These are phyloP conservation scores for Aechmea fasciata DNA, from an alignment of 176 grass and related monocot genomes.

Conservation along the genomic window DNA sequence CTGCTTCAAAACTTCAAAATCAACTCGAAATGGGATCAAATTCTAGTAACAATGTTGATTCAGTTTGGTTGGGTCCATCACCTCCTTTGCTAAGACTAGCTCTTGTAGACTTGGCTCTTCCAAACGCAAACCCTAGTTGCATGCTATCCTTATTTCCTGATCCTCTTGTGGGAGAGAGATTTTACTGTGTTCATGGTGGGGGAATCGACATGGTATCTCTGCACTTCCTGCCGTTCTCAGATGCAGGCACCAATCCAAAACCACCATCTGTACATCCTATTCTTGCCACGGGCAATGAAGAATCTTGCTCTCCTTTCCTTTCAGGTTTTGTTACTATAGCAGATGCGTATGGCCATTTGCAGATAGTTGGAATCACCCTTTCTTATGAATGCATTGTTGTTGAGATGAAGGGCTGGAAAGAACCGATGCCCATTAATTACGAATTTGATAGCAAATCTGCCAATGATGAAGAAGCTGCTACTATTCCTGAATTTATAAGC, in stretches of 20 bases:
- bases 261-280: constrained; percentile 78
- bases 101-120: constrained; percentile 69
- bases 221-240: constrained; percentile 79
- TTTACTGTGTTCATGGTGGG: constrained; percentile 92
- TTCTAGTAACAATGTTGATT: constrained; percentile 33
- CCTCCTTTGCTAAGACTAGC: constrained; percentile 80
- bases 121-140: constrained; percentile 31
- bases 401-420: constrained; percentile 87
- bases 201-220: constrained; percentile 70
- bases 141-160: constrained; percentile 67
- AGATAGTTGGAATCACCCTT: constrained; percentile 59
- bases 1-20: constrained; percentile 22
- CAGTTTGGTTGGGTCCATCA: constrained; percentile 34
- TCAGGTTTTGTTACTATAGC: constrained; percentile 67
- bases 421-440: constrained; percentile 43
- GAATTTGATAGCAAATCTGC: constrained; percentile 36
- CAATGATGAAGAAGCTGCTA: constrained; percentile 34
- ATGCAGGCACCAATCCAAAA: constrained; percentile 46
- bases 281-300: constrained; percentile 42
- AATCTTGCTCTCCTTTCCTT: constrained; percentile 42
- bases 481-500: constrained; percentile 51
- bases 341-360: constrained; percentile 68
- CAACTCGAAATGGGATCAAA: constrained; percentile 32
- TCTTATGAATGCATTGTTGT: constrained; percentile 75
- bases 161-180: constrained; percentile 65